Conservation (phyloP, 805 yeast species). For the Zygoascus flipseniorum region DNA sequence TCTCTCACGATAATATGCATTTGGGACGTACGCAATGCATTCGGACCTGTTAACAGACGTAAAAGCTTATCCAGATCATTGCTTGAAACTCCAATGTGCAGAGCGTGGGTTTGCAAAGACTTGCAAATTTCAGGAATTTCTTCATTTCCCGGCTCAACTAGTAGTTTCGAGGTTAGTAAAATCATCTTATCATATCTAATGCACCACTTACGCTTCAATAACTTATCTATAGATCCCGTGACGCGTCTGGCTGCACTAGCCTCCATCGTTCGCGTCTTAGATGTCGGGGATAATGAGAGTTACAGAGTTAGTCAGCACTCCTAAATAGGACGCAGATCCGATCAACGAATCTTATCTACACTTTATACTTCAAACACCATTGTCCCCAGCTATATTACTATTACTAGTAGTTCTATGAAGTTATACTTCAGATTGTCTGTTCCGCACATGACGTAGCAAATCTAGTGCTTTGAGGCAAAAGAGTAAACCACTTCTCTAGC, state of each 20-base stretch:
- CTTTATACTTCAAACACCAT: too few relatives aligned
- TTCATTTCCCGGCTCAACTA: not conserved
- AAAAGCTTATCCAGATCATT: not conserved
- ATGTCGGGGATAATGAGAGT: not conserved
- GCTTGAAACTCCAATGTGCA: not conserved
- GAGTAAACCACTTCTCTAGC: not conserved
- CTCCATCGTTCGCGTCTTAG: not conserved
- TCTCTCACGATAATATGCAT: constrained; percentile 5
- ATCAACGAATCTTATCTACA: too few relatives aligned
- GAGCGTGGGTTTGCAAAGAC: not conserved
- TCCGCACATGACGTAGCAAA: too few relatives aligned
- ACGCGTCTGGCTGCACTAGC: not conserved
- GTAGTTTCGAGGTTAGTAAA: not conserved
- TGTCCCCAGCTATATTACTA: too few relatives aligned
- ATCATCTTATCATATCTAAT: not conserved
- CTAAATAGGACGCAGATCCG: not conserved
- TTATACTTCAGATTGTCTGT: too few relatives aligned
- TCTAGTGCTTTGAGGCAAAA: not conserved
- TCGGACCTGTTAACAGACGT: not conserved
- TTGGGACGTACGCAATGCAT: not conserved
- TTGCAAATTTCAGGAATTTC: not conserved
- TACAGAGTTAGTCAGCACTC: not conserved
- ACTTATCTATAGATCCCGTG: not conserved
- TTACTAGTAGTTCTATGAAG: too few relatives aligned
- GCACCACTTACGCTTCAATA: not conserved